Evolutionary conservation across 2,329 filamentous ascomycete genomes (phyloP).

Genomic region (Botrytis elliptica): DNA sequence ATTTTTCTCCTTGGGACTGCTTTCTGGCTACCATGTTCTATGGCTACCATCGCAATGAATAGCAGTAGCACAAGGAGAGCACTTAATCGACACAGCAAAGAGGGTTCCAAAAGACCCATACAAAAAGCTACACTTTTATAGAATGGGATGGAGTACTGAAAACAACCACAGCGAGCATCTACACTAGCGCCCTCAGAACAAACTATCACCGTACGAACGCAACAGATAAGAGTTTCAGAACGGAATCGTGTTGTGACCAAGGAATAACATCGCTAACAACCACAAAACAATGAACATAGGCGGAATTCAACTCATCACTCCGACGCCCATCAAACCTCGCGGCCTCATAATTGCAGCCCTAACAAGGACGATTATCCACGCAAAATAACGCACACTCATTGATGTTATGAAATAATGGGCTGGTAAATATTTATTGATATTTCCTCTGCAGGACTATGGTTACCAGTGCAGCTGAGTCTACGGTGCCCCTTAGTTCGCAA

Average conservation of each 20-base stretch:
- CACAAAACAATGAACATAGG: not conserved
- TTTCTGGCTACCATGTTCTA: not conserved
- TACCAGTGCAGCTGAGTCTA: not conserved
- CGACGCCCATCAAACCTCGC: fast-evolving
- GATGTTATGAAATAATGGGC: not conserved
- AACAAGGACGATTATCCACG: not conserved
- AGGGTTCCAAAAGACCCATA: no score
- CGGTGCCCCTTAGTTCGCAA: not conserved
- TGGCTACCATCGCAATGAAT: not conserved
- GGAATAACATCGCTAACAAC: not conserved
- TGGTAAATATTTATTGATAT: not conserved
- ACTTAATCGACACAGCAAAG: fast-evolving
- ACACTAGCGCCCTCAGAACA: fast-evolving
- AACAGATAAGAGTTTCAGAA: not conserved
- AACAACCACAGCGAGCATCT: not conserved
- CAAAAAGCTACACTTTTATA: not conserved
- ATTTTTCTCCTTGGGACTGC: not conserved
- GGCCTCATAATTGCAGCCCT: fast-evolving
- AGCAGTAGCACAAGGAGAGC: fast-evolving
- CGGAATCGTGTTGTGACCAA: not conserved
- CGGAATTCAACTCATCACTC: not conserved
- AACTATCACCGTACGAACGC: fast-evolving
- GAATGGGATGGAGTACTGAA: not conserved
- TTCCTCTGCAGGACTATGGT: fast-evolving
- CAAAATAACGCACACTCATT: not conserved